Evolutionary conservation across 1,284 basidiomycete genomes (phyloP).

Genomic region (Puccinia triticina): DNA sequence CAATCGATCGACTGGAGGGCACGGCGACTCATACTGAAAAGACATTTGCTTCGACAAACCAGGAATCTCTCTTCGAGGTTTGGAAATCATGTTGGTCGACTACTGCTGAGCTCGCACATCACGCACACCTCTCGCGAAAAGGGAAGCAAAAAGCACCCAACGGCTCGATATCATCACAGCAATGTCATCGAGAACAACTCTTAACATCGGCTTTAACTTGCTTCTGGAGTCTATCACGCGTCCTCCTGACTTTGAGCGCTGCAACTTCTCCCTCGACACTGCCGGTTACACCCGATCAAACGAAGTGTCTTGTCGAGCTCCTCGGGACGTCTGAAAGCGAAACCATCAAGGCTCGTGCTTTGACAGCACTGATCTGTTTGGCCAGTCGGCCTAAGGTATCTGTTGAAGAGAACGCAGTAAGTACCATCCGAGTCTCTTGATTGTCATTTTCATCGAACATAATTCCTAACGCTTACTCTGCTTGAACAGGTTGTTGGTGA

Average conservation of each 20-base stretch:
- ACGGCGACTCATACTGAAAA: background rate
- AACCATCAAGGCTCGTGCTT: slow-evolving; percentile 14
- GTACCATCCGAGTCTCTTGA: background rate
- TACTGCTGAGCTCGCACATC: slow-evolving; percentile 10
- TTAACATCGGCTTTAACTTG: slow-evolving; percentile 22
- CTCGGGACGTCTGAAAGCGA: slow-evolving; percentile 1
- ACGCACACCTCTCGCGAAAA: slow-evolving; percentile 17
- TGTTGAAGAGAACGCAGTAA: slow-evolving; percentile 41
- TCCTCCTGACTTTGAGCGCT: slow-evolving; percentile 1
- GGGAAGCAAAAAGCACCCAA: slow-evolving; percentile 24
- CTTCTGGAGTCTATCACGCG: slow-evolving; percentile 28
- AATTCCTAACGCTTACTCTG: background rate
- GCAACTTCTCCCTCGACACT: background rate
- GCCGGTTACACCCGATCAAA: background rate
- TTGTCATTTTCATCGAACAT: background rate
- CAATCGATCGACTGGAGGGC: slow-evolving; percentile 8
- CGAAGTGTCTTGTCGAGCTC: background rate
- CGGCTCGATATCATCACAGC: background rate
- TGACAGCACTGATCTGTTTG: slow-evolving; percentile 10
- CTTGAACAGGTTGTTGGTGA: slow-evolving; percentile 30
- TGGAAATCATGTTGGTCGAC: slow-evolving; percentile 25
- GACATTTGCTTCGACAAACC: slow-evolving; percentile 13
- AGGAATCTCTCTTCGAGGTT: background rate
- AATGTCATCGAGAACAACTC: slow-evolving; percentile 17
- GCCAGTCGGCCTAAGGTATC: background rate